Base-by-base conservation (phyloP, 352 stramenopile genomes). In the Phytopythium delawarense region DNA sequence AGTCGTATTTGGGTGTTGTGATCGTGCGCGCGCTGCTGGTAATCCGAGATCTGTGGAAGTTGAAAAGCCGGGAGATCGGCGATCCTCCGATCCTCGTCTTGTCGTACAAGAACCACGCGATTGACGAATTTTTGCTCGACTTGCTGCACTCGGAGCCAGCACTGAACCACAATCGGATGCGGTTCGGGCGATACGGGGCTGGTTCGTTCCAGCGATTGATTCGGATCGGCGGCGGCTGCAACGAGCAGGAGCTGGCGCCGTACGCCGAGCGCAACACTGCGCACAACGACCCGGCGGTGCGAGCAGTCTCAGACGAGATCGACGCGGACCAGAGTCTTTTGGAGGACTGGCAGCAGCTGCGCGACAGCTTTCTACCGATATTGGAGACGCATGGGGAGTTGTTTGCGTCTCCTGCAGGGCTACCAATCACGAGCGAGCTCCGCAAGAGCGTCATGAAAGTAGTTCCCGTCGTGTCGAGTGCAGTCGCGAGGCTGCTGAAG, bases 31-130 rank as follows among this genome's bases (percentile, higher is more conserved):
- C 90, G 15, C 73, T 97, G 55, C 57, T 93, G 25, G 66, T 92
- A 23, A 72, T 96, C 7, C 75, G 88, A 8, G 73, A 82, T 12
- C 60, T 89, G 5, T 96, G 86, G 88, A 89, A 92, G 52, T 34
- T 62, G 20, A 78, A 90, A 45, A 86, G 78, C 25, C 67, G 63
- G 20, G 86, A 81, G 32, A 70, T 94, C 25, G 84, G 81, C 0
- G 72, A 86, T 21, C 84, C 83, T 15, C 86, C 86, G 9, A 94
- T 95, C 46, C 65, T 96, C 28, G 81, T 94, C 20, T 61, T 96
- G 8, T 92, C 78, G 28, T 96, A 96, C 75, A 96, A 95, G 63
- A 96, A 96, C 63, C 86, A 96, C 62, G 86, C 86, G 28, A 92
- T 91, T 40, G 88, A 96, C 63, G 87, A 94, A 49, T 95, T 96